Percentiles rank a stretch among this genome's conserved stretches.
Conservation (phyloP, 345 rosid genomes). For the Raphanus raphanistrum region DNA sequence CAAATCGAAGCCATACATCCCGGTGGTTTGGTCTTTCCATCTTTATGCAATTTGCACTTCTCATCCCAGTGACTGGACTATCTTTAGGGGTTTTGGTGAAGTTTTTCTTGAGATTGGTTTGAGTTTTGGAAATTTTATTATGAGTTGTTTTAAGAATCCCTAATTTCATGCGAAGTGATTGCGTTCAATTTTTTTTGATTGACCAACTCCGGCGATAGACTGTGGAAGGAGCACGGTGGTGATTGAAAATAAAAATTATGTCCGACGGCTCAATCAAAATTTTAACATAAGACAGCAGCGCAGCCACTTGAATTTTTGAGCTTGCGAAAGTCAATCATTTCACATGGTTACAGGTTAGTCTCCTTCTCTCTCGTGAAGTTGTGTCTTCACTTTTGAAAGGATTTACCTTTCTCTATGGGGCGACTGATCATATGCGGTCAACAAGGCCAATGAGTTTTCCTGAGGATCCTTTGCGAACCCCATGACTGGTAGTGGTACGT, state of each 20-base stretch:
- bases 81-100: no score
- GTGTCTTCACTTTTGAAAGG: constrained; percentile 41
- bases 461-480: constrained; percentile 58
- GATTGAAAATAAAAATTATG: background rate
- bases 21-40: no score
- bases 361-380: background rate
- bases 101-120: no score
- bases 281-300: background rate
- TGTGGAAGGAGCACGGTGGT: background rate
- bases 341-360: background rate
- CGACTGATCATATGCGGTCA: constrained; percentile 8
- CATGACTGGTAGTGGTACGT: constrained; percentile 58
- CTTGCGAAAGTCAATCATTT: background rate
- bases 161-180: background rate
- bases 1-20: no score
- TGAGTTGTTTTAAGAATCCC: no score
- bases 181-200: background rate
- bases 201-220: background rate
- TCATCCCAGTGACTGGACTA: no score
- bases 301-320: background rate
- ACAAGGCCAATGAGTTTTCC: constrained; percentile 54
- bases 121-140: no score
- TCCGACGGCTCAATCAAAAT: background rate
- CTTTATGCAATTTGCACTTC: no score
- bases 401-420: background rate